Percentiles rank a stretch among this genome's conserved stretches.
Evolutionary conservation across 345 rosid species (phyloP).

Genomic region (Limnanthes douglasii): DNA sequence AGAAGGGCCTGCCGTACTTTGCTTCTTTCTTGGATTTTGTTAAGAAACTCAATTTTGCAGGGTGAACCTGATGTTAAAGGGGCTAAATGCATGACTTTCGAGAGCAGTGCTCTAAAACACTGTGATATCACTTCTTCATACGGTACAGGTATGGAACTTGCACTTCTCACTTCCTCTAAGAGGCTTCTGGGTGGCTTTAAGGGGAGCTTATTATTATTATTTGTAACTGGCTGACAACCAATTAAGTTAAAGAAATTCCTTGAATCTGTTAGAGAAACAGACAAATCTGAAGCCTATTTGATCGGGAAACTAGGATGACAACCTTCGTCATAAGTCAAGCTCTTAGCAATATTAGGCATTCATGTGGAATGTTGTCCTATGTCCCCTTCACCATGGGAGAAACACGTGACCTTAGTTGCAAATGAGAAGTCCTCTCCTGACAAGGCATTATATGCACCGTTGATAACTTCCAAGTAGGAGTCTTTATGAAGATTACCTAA

Average conservation of each 20-base stretch:
- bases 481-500: conserved; percentile 21
- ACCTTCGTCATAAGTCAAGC: conserved; percentile 28
- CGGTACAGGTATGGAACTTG: conserved; percentile 18
- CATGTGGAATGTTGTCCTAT: conserved; percentile 22
- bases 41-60: conserved; percentile 89
- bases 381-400: conserved; percentile 24
- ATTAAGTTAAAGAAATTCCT: conserved; percentile 13
- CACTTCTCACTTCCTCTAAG: conserved; percentile 24
- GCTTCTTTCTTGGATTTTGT: conserved; percentile 66
- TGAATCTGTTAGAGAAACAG: conserved; percentile 13
- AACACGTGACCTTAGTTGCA: conserved; percentile 14
- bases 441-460: conserved; percentile 19
- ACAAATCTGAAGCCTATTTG: conserved; percentile 20
- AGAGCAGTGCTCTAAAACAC: conserved; percentile 38
- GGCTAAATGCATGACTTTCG: conserved; percentile 42
- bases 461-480: conserved; percentile 38
- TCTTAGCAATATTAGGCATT: conserved; percentile 33
- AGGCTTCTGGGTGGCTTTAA: conserved; percentile 19
- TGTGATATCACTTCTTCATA: conserved; percentile 34
- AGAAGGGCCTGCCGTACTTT: too few species aligned
- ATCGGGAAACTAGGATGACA: conserved; percentile 29
- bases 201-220: conserved; percentile 17
- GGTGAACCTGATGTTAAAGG: conserved; percentile 52
- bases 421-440: conserved; percentile 19
- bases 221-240: conserved; percentile 9